Base-by-base conservation (phyloP, 75 land plant species). In the Picea sitchensis region DNA sequence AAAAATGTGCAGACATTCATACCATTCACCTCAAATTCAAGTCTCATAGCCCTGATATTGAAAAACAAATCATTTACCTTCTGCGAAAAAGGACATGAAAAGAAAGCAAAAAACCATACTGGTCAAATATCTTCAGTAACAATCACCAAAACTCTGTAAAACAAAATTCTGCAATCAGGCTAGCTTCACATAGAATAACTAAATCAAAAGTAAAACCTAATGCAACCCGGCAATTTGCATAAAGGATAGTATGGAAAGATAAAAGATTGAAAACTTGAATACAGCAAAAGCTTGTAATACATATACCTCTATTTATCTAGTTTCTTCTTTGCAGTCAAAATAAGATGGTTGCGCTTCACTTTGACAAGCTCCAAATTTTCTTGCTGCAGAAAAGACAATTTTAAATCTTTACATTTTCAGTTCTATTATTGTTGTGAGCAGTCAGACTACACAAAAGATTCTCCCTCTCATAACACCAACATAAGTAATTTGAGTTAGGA, bases 11-110 rank as follows among this genome's bases (percentile, higher is more conserved):
- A 36, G 23, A 71, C 56, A 20, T 44, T 38, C 44, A 13, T 15
- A 44, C 26, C 51, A 8, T 41, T 44, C 74, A 69, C 74, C 74
- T 71, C 23, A 9, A 71, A 71, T n/a, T 44, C 12, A 41, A 47
- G 51, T 71, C 74, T 71, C 23, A 20, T 71, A 44, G 56, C 74
- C 36, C 74, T 71, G 74, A 71, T 41, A 71, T 71, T 71, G 56
- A 20, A n/a, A 44, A n/a, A 41, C 56, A 71, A 71, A 44, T n/a
- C 54, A 44, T 47, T 47, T 71, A 71, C 74, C 74, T 51, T 51
- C 9, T 41, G 74, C 54, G 13, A 36, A 38, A 71, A 71, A 71
- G 44, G 34, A 44, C 44, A 47, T 71, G 74, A 71, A 71, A 71
- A 47, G 44, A 71, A 20, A 47, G 56, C 2, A 71, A 71, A 69